These are phyloP conservation scores for Lophium mytilinum DNA, from an alignment of 495 filamentous ascomycete species.

Conservation along the genomic window DNA sequence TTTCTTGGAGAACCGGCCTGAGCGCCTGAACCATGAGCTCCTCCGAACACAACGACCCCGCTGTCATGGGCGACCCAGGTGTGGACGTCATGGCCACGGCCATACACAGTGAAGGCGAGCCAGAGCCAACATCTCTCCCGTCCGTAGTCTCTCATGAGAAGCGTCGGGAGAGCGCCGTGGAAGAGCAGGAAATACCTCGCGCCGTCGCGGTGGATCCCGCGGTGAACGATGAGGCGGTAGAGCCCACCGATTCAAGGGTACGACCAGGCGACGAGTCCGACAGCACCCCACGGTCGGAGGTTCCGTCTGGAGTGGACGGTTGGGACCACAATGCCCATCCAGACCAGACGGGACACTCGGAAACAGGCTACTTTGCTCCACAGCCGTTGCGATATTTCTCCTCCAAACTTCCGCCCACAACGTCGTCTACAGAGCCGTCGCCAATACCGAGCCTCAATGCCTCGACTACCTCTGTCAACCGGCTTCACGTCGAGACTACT, in stretches of 20 bases:
- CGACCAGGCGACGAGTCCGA: constrained; percentile 18
- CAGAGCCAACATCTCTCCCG: constrained; percentile 15
- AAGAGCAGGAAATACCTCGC: background rate
- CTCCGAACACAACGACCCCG: constrained; percentile 9
- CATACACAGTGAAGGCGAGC: constrained; percentile 4
- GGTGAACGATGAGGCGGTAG: background rate
- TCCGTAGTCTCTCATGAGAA: constrained; percentile 12
- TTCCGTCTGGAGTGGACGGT: constrained; percentile 10
- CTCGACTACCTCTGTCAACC: constrained; percentile 16
- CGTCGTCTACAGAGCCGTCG: constrained; percentile 17
- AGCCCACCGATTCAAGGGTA: background rate
- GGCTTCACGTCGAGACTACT: background rate
- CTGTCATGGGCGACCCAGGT: constrained; percentile 6
- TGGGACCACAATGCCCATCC: background rate
- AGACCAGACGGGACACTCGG: background rate
- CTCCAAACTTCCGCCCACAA: constrained; percentile 5
- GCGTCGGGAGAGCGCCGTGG: too few relatives aligned
- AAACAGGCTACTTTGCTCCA: constrained; percentile 24
- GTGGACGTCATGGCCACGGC: constrained; percentile 12
- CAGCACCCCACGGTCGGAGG: constrained; percentile 27
- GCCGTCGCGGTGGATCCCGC: background rate
- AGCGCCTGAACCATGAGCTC: constrained; percentile 6
- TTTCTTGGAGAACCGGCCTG: constrained; percentile 12
- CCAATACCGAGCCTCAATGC: constrained; percentile 15
- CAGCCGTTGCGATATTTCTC: constrained; percentile 17